Evolutionary conservation across 2,329 filamentous ascomycete genomes (phyloP), one percentile per base, ranked within the genome.

Genomic region (Paecilomyces formosus): DNA sequence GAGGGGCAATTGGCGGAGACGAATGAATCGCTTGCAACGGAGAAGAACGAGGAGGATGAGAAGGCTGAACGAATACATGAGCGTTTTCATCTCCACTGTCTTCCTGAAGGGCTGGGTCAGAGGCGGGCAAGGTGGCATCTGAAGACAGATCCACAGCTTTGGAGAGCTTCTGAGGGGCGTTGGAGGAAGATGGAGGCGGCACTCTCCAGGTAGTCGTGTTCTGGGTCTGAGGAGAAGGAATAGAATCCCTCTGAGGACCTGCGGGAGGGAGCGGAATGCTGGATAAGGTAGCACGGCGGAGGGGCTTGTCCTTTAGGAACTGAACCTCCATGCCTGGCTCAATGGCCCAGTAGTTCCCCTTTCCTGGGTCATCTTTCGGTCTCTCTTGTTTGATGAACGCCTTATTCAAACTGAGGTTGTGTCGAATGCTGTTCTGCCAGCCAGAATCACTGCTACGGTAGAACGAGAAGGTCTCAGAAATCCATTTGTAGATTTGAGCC

Each of bases 391-490:
- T 97, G 72, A 92, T 87, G 70, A 97, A 97, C 53, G 90, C 90
- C 77, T 97, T 97, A 81, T 97, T 96, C 52, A 99, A 81, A 70
- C 92, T 97, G 33, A 99, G 85, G 67, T 99, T 99, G 76, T 99
- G 94, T 33, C 94, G 89, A 72, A 99, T 99, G 78, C 94, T 97
- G 75, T 99, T 99, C 76, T 97, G 93, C 94, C 94, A 99, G 62
- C 94, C 93, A 11, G 89, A 86, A 67, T 97, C 92, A 58, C 87
- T 84, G 51, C 86, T 84, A 65, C 85, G 87, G 78, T 97, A 99
- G 76, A 93, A 97, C 4, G 85, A 87, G 72, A 89, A 97, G 18
- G 88, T 92, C 72, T 95, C 90, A n/a, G 91, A 95, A 67, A 99
- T 97, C 93, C 94, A 99, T 72, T 96, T 96, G 82, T 97, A 99